Evolutionary conservation across 345 rosid species (phyloP).

Genomic region (Reutealis trisperma): DNA sequence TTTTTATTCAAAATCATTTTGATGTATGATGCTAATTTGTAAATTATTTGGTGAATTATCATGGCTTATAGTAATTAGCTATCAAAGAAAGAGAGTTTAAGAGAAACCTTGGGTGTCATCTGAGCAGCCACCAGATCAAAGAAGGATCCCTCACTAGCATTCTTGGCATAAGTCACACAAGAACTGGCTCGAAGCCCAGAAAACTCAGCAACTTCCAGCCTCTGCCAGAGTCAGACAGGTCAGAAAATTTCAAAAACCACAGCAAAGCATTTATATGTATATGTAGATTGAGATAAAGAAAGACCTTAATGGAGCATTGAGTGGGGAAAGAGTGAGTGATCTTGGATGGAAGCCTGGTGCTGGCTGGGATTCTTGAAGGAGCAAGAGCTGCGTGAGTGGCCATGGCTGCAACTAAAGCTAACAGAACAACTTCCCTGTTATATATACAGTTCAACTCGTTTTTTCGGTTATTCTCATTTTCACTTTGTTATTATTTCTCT

Average conservation of each 20-base stretch:
- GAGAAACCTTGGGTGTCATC: slow-evolving; percentile 62
- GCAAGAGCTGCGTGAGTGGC: slow-evolving; percentile 94
- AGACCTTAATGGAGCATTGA: slow-evolving; percentile 79
- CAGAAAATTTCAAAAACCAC: neutral
- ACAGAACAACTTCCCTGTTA: slow-evolving; percentile 12
- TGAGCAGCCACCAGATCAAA: slow-evolving; percentile 73
- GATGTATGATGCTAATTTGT: neutral
- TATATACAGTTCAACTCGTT: slow-evolving; percentile 15
- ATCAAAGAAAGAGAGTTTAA: neutral
- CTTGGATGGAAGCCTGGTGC: slow-evolving; percentile 60
- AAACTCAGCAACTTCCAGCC: slow-evolving; percentile 71
- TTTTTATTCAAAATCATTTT: neutral
- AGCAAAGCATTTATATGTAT: neutral
- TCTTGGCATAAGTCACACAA: slow-evolving; percentile 38
- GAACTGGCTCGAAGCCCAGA: slow-evolving; percentile 68
- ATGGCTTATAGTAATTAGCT: neutral
- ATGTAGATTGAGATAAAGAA: neutral
- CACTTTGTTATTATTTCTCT: slow-evolving; percentile 13
- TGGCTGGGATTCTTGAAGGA: slow-evolving; percentile 69
- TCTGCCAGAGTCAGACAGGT: slow-evolving; percentile 38
- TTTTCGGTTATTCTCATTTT: neutral
- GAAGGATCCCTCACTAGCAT: slow-evolving; percentile 57
- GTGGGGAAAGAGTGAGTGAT: slow-evolving; percentile 57
- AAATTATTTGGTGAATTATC: neutral
- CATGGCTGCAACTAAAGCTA: slow-evolving; percentile 56